Evolutionary conservation across 148 eudicot species (phyloP).

Genomic region (Gaultheria prostrata): DNA sequence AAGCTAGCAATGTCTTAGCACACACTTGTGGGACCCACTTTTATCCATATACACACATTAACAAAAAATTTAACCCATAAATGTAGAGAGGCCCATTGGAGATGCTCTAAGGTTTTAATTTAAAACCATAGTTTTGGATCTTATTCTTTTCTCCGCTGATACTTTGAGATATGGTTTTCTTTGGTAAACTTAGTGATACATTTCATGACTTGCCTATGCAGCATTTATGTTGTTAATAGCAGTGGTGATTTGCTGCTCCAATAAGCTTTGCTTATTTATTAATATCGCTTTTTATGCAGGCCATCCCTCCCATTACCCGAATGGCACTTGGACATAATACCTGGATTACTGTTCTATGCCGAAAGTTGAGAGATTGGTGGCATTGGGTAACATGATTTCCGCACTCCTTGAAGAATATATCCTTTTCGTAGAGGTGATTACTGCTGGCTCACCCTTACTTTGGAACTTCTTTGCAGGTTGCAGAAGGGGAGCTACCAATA

Average conservation of each 20-base stretch:
- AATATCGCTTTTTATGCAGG: constrained; percentile 31
- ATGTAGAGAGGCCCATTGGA: too few species aligned
- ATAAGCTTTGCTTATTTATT: neutral
- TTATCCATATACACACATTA: too few species aligned
- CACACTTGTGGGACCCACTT: too few species aligned
- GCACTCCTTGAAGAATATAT: constrained; percentile 4
- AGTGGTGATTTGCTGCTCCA: neutral
- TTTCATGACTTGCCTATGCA: neutral
- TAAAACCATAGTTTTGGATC: neutral
- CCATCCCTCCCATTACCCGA: constrained; percentile 90
- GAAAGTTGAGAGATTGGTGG: constrained; percentile 99
- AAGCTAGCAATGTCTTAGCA: too few species aligned
- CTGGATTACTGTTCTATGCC: constrained; percentile 93
- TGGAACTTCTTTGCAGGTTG: constrained; percentile 57
- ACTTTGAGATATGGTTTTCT: neutral
- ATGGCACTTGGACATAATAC: constrained; percentile 88
- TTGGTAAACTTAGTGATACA: neutral
- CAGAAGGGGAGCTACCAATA: constrained; percentile 94
- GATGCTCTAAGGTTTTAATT: neutral
- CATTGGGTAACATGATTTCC: constrained; percentile 67
- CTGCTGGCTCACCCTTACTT: constrained; percentile 18
- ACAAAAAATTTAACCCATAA: too few species aligned
- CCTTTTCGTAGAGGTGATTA: constrained; percentile 16
- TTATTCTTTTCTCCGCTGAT: neutral
- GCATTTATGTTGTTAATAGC: neutral